Evolutionary conservation across 176 grass and related monocot species (phyloP).

Genomic region (Cocos nucifera): DNA sequence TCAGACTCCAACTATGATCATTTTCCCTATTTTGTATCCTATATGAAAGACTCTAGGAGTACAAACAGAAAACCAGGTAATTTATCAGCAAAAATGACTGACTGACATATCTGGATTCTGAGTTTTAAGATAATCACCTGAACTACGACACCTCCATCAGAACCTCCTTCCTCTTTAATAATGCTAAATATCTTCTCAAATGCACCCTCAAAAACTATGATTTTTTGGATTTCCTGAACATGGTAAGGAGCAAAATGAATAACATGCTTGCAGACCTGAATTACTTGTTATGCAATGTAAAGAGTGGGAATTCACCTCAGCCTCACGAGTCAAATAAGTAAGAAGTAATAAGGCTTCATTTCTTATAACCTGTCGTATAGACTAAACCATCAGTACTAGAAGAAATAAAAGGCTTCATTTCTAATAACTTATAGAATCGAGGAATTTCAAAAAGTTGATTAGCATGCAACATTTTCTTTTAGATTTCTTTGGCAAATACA

Average conservation of each 20-base stretch:
- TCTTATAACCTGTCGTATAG: constrained; percentile 75
- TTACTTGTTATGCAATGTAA: background rate
- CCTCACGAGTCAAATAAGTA: constrained; percentile 91
- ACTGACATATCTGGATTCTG: background rate
- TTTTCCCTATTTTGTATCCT: too few relatives aligned
- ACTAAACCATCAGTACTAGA: constrained; percentile 8
- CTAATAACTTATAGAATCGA: too few relatives aligned
- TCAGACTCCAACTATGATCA: too few relatives aligned
- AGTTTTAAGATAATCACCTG: constrained; percentile 52
- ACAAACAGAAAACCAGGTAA: too few relatives aligned
- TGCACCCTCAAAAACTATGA: constrained; percentile 93
- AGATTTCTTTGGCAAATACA: too few relatives aligned
- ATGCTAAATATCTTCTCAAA: constrained; percentile 99
- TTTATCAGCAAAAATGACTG: constrained; percentile 1
- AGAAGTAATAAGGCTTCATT: constrained; percentile 97
- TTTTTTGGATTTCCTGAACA: constrained; percentile 99
- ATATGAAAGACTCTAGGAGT: too few relatives aligned
- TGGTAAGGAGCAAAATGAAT: constrained; percentile 7
- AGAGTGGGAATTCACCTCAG: constrained; percentile 40
- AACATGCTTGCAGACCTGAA: constrained; percentile 1
- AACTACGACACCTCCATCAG: constrained; percentile 97
- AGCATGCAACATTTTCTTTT: too few relatives aligned
- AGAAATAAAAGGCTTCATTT: background rate
- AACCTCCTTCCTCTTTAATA: constrained; percentile 92
- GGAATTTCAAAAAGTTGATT: too few relatives aligned